phyloP scores from a whole-genome alignment of 306 rosid genomes.

The Rosa rugosa region DNA sequence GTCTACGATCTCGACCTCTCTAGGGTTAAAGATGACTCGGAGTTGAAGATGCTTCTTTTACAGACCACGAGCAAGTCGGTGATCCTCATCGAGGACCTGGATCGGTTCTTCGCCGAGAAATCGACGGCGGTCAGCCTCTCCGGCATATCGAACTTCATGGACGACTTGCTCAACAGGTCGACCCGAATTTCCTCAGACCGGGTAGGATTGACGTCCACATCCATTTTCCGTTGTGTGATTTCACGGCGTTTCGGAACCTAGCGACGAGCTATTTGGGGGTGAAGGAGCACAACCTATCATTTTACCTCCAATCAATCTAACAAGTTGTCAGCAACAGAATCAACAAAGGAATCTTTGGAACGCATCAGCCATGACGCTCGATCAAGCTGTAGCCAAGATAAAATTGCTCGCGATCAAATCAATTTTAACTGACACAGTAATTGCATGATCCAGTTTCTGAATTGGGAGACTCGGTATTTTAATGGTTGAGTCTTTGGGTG shows the following conservation, averaged over 20 bases:
- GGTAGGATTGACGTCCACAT: conserved; percentile 97
- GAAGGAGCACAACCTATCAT: conserved; percentile 90
- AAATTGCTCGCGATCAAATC: too few species aligned
- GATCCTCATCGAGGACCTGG: conserved; percentile 73
- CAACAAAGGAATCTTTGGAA: too few species aligned
- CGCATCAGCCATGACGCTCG: too few species aligned
- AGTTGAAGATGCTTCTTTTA: conserved; percentile 50
- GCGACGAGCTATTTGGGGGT: conserved; percentile 70
- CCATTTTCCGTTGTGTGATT: conserved; percentile 81
- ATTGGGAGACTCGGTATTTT: too few species aligned
- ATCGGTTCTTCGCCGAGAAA: conserved; percentile 52
- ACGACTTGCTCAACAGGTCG: conserved; percentile 62
- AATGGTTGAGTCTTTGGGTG: too few species aligned
- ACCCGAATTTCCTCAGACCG: conserved; percentile 67
- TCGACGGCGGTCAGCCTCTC: conserved; percentile 42
- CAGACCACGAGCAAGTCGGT: conserved; percentile 70
- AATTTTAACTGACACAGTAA: too few species aligned
- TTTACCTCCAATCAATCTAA: too few species aligned
- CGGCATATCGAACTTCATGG: conserved; percentile 80
- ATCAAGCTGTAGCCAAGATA: too few species aligned
- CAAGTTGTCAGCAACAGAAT: too few species aligned
- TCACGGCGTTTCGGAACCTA: conserved; percentile 57
- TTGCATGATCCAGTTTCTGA: too few species aligned
- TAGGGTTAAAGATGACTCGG: conserved; percentile 51
- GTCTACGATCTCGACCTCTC: conserved; percentile 80